These are phyloP conservation scores for Kwoniella europaea DNA, from an alignment of 768 basidiomycete species.

Conservation along the genomic window DNA sequence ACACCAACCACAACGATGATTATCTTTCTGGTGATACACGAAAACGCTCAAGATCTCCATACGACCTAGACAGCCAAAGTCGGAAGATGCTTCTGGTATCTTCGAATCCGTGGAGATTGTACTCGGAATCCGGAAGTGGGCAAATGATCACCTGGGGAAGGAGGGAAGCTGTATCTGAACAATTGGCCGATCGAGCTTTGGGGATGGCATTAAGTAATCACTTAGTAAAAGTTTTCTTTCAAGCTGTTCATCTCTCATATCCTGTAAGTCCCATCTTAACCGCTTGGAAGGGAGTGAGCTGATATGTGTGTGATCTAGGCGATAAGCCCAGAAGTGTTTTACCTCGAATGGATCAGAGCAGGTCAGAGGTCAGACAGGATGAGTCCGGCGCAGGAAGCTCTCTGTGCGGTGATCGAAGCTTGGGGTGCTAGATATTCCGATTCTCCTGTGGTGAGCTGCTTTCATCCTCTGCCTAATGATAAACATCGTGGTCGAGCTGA, in stretches of 20 bases:
- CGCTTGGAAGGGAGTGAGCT: neutral
- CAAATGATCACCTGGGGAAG: conserved; percentile 31
- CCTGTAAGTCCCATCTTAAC: conserved; percentile 28
- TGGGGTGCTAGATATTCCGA: conserved; percentile 48
- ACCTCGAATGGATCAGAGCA: conserved; percentile 41
- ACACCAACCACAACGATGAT: no score
- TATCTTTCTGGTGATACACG: neutral
- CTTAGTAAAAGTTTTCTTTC: conserved; percentile 40
- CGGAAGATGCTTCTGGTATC: neutral
- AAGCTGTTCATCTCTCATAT: conserved; percentile 38
- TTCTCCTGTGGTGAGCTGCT: conserved; percentile 36
- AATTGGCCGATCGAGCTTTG: conserved; percentile 37
- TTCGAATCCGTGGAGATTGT: conserved; percentile 30
- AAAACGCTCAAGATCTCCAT: conserved; percentile 11
- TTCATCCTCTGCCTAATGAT: neutral
- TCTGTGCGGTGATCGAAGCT: conserved; percentile 44
- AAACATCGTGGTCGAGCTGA: neutral
- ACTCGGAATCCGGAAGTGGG: neutral
- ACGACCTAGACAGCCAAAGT: neutral
- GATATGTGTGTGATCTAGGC: conserved; percentile 16
- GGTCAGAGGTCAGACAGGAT: conserved; percentile 39
- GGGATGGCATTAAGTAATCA: conserved; percentile 37
- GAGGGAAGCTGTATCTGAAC: conserved; percentile 31
- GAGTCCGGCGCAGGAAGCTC: conserved; percentile 35
- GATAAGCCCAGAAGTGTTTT: conserved; percentile 41